These are phyloP conservation scores for Vitis hybrid DNA, from an alignment of 177 flowering plant genomes.

Conservation along the genomic window DNA sequence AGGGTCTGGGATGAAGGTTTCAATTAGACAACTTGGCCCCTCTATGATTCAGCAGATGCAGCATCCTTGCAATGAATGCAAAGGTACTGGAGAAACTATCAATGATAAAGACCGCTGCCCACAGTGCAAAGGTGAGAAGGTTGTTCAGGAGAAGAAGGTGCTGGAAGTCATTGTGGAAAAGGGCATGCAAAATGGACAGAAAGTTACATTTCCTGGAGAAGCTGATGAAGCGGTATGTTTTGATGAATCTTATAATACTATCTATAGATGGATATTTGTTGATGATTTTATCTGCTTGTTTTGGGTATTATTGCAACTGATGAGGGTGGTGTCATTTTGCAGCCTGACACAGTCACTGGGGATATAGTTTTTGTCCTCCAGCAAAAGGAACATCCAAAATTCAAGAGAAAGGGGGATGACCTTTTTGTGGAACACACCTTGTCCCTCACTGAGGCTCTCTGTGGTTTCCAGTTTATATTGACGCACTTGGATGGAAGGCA, in stretches of 20 bases:
- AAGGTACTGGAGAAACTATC: constrained; percentile 85
- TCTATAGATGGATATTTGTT: not conserved
- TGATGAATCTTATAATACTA: not conserved
- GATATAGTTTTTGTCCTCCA: constrained; percentile 78
- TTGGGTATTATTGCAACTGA: too few species aligned
- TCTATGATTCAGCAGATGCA: constrained; percentile 89
- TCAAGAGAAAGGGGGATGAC: constrained; percentile 77
- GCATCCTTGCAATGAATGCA: constrained; percentile 80
- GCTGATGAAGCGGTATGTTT: constrained; percentile 90
- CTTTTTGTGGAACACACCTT: constrained; percentile 70
- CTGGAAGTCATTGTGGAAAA: constrained; percentile 85
- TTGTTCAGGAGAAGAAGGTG: constrained; percentile 87
- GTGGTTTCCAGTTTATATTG: constrained; percentile 74
- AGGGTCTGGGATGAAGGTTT: constrained; percentile 80
- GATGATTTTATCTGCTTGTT: not conserved
- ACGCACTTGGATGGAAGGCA: constrained; percentile 78
- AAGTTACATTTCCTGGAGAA: constrained; percentile 86
- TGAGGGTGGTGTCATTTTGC: constrained; percentile 20
- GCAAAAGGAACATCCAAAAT: constrained; percentile 77
- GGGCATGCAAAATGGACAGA: constrained; percentile 95
- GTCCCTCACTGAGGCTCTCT: constrained; percentile 70
- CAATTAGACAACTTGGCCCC: constrained; percentile 80
- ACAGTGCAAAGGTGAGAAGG: constrained; percentile 90
- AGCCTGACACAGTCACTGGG: constrained; percentile 85
- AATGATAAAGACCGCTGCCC: constrained; percentile 84